Evolutionary conservation across 2,329 filamentous ascomycete genomes (phyloP), one percentile per base, ranked within the genome.

Genomic region (Pseudocercospora fuligena): DNA sequence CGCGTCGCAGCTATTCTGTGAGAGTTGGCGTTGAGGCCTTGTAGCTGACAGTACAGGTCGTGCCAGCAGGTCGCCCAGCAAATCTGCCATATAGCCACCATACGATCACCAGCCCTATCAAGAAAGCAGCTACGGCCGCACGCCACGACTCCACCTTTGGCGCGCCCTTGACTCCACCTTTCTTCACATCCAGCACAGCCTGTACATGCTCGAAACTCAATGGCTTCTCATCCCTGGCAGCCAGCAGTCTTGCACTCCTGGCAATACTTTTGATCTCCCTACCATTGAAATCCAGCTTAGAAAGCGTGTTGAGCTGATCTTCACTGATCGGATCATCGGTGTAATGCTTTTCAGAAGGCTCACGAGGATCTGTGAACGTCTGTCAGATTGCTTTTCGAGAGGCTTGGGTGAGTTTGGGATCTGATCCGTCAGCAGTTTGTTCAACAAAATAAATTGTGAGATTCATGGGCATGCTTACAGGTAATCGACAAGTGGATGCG

Each of bases 401-500:
- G 19, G 66, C 61, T 51, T 53, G 67, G 19, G 62, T 73, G 12
- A 81, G 72, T 46, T 70, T 49, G 21, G 49, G 49, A 27, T 53
- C 33, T 36, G 11, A 11, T 36, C 11, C 33, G 14, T 36, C 8
- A 36, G 33, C 33, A 36, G 8, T 2, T 14, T 2, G 14, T 14
- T 36, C 5, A 2, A 8, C 9, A 36, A 11, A 14, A 8, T 36
- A 14, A 14, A 36, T 36, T 5, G 33, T 36, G 33, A n/a, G 33
- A 14, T 3, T 36, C 12, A 14, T 36, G 33, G 33, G 33, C 33
- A 36, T 8, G 33, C 8, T 73, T 47, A 64, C 79, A 80, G 54
- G 74, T 68, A 2, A 79, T 62, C 19, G 64, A 70, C 23, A 80
- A 63, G 69, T 80, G 73, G 19, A 80, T 77, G 19, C 77, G 69